Conservation (phyloP, 306 rosid genomes). For the Cucurbita argyrosperma region DNA sequence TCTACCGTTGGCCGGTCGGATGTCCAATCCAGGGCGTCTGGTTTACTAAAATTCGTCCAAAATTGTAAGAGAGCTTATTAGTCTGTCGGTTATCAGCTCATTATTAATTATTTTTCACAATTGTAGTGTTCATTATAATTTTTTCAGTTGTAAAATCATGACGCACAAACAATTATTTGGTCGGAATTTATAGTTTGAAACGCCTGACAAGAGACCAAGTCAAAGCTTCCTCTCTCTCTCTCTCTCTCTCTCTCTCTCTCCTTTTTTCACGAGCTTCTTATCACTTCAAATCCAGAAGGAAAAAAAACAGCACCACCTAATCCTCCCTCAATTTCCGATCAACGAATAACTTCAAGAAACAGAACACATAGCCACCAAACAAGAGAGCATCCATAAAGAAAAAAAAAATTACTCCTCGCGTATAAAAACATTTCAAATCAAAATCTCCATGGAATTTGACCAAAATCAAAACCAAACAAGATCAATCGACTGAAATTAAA, state of each 20-base stretch:
- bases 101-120: too few species aligned
- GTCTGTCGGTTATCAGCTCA: background rate
- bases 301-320: background rate
- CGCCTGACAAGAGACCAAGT: background rate
- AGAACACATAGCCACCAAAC: background rate
- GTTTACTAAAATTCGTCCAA: background rate
- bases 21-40: background rate
- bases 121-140: background rate
- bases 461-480: background rate
- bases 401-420: background rate
- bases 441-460: background rate
- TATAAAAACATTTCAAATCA: background rate
- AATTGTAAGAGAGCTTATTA: background rate
- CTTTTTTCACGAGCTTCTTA: too few species aligned
- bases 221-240: background rate
- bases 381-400: background rate
- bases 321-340: background rate
- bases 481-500: conserved; percentile 1
- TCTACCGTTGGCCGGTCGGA: background rate
- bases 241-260: too few species aligned
- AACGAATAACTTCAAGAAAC: background rate
- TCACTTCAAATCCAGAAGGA: background rate
- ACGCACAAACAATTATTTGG: background rate
- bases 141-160: background rate
- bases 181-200: background rate